Percentiles rank a stretch among this genome's conserved stretches.
phyloP scores from a whole-genome alignment of 2,329 filamentous ascomycete genomes.

The Monosporascus sp. region DNA sequence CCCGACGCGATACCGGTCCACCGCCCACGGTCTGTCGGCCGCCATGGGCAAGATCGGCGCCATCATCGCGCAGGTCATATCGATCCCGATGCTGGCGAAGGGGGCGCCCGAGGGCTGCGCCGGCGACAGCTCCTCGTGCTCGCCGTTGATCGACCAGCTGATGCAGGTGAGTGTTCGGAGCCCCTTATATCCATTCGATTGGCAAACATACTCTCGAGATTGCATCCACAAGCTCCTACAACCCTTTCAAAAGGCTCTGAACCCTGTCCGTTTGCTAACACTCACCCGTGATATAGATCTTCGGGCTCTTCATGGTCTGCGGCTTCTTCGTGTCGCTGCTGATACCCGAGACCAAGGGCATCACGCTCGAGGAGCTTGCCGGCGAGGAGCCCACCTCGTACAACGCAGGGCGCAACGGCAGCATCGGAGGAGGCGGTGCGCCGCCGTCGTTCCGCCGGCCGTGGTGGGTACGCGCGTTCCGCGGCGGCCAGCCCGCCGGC shows the following conservation, averaged over 20 bases:
- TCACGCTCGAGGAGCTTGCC: slow-evolving; percentile 66
- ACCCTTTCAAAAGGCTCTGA: not conserved
- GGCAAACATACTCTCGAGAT: too few relatives aligned
- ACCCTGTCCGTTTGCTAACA: not conserved
- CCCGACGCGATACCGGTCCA: slow-evolving; percentile 57
- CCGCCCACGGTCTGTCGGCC: slow-evolving; percentile 60
- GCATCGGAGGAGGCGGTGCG: slow-evolving; percentile 29
- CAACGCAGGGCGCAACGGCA: slow-evolving; percentile 46
- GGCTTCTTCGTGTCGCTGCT: slow-evolving; percentile 64
- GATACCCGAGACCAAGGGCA: slow-evolving; percentile 72
- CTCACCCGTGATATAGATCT: slow-evolving; percentile 40
- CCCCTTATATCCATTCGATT: too few relatives aligned
- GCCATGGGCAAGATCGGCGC: slow-evolving; percentile 64
- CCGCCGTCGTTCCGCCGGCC: slow-evolving; percentile 16
- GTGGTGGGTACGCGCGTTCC: slow-evolving; percentile 41
- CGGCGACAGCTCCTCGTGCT: slow-evolving; percentile 44
- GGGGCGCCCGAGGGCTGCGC: slow-evolving; percentile 47
- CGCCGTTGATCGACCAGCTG: slow-evolving; percentile 63
- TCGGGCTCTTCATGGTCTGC: slow-evolving; percentile 73
- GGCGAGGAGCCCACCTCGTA: slow-evolving; percentile 61
- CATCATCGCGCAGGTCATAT: slow-evolving; percentile 61
- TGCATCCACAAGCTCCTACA: not conserved
- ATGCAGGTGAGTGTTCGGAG: slow-evolving; percentile 42
- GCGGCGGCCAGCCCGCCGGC: slow-evolving; percentile 46
- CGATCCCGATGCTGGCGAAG: slow-evolving; percentile 55